Evolutionary conservation across 352 stramenopile species (phyloP), one percentile per base, ranked within the genome.

Genomic region (Phytophthora parvispora): DNA sequence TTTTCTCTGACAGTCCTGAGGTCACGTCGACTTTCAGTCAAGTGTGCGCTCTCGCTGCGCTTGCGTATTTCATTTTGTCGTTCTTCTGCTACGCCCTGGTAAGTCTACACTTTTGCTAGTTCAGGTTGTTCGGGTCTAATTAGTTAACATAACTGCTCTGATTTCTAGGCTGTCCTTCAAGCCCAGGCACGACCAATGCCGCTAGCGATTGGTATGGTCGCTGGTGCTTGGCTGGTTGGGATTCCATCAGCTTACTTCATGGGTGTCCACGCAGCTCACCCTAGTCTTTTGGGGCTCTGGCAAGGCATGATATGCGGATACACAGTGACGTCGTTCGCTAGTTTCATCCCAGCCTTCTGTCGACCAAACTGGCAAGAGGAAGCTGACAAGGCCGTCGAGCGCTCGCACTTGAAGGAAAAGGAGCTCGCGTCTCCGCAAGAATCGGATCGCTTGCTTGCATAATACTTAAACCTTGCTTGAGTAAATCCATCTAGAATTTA

Each of bases 51-150:
- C 69, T 94, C 12, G 76, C 86, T 4, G 81, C 75, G 2, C 50
- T 90, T 15, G 86, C 78, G n/a, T 97, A 96, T 71, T 59, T 86
- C 27, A 72, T 88, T 12, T 71, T 97, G 25, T 74, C 65, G 12
- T 89, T 96, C 65, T 95, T 95, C 69, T 97, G 88, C 77, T 90
- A 89, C 43, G 83, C 86, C 2, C 80, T 94, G 60, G 85, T 90
- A 59, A 72, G 76, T 73, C 36, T 13, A 18, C 22, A 16, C 18
- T 32, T 51, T 51, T n/a, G 36, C n/a, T 42, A n/a, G n/a, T n/a
- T n/a, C n/a, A n/a, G n/a, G n/a, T 40, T 40, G 34, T n/a, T 15
- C 13, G n/a, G 34, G 15, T 42, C 13, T 7, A 5, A 43, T 16
- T 7, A 36, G 8, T 36, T 7, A 36, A 13, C 31, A 36, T 36